Evolutionary conservation across 164 flowering plant genomes (phyloP), one percentile per base, ranked within the genome.

Genomic region (Akebia trifoliata): DNA sequence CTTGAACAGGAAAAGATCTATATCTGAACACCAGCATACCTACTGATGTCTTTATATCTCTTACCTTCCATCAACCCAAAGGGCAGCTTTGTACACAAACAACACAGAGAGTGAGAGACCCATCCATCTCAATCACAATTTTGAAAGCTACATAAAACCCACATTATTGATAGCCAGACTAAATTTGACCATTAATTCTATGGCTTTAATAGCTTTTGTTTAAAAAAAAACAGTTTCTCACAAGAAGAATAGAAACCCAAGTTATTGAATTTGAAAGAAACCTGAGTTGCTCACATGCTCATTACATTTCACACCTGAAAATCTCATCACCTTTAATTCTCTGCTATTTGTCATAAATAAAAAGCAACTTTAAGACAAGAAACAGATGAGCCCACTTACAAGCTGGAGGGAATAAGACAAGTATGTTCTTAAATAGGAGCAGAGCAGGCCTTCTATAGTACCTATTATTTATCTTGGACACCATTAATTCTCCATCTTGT

Each of bases 401-500:
- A 57, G 60, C 62, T 54, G 59, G 61, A 63, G 54, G 54, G 61
- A 46, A 61, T 60, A 62, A 39, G 58, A 68, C 63, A 59, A 37
- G 72, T 67, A 61, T 57, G 59, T 56, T 46, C 68, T 64, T 69
- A 59, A 69, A 62, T 60, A 57, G 62, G 31, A 36, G 56, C 51
- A 36, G 47, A 51, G 18, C 34, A 49, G 38, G 35, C 10, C 53
- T 50, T 56, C 36, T 21, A 4, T 31, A 35, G 43, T 57, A 28
- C 63, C 36, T n/a, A 17, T 24, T 26, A 11, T 40, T 44, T 48
- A 36, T 55, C 64, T 59, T 59, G 36, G 64, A 57, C 56, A 57
- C 59, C 64, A 51, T 65, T 60, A 72, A 34, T 64, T 64, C 59
- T 56, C 58, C 67, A 68, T 72, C 65, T 61, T 64, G 65, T 70